Evolutionary conservation across 2,329 filamentous ascomycete genomes (phyloP), one percentile per base, ranked within the genome.

Genomic region (Penicillium sp.): DNA sequence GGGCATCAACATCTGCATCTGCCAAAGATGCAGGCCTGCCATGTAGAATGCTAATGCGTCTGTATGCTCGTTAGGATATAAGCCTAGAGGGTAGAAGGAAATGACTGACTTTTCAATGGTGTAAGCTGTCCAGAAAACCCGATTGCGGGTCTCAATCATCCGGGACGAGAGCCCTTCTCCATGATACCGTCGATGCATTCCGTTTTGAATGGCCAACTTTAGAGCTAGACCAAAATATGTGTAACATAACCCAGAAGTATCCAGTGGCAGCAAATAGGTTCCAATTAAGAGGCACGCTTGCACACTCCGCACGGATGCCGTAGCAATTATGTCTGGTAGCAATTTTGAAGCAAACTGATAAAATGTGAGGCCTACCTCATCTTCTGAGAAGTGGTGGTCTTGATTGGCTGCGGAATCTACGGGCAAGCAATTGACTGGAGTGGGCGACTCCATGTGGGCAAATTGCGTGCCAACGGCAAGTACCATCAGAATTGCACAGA

Each of bases 141-240:
- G 76, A 63, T 83, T 84, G 19, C 82, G 75, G 3, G 78, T 79
- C 71, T 85, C 82, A 14, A 81, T 74, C 58, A 81, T 78, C 29
- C 75, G 74, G 11, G 78, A 71, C 29, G 81, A 79, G 11, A 84
- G 72, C 0, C 75, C 78, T 49, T 79, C 76, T 1, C 78, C 80
- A 1, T 77, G 71, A 56, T 80, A 81, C 53, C 75, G 79, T 49
- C 83, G 75, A 61, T 86, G 83, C 82, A 86, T 84, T 10, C 83
- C 83, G 63, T 85, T 85, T 58, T 85, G 82, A 14, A 85, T 84
- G 1, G 82, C 83, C 56, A 86, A 72, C 57, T 83, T 84, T 43
- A 85, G 72, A 2, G 82, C 81, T 13, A 86, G 67, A 7, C 82
- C 82, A 47, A 84, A 75, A 60, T 86, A 86, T 3, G 82, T 82